phyloP scores from a whole-genome alignment of 441 rosid genomes.

The Codiaeum variegatum region DNA sequence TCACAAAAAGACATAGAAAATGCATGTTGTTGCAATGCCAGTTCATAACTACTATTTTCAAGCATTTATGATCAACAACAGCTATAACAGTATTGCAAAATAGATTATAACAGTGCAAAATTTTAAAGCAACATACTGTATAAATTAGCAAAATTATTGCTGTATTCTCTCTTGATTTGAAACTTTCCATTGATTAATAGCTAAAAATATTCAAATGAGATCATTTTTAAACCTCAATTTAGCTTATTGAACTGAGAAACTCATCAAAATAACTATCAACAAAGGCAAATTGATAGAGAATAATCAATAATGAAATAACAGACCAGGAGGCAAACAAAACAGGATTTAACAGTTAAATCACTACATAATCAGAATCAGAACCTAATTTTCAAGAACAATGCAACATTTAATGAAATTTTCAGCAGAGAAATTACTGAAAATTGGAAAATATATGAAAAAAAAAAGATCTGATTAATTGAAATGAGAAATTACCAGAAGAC shows the following conservation, averaged over 20 bases:
- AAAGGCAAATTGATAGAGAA: too few species aligned
- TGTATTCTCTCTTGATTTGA: too few species aligned
- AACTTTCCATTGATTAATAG: too few species aligned
- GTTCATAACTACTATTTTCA: not conserved
- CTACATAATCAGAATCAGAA: not conserved
- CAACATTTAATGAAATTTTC: not conserved
- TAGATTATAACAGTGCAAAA: not conserved
- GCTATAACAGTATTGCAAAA: not conserved
- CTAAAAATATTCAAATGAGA: too few species aligned
- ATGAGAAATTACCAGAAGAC: constrained; percentile 18
- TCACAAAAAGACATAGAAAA: not conserved
- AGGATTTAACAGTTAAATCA: too few species aligned
- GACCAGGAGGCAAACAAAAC: too few species aligned
- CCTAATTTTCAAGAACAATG: not conserved
- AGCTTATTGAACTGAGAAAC: too few species aligned
- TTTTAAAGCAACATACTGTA: not conserved
- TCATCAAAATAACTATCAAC: too few species aligned
- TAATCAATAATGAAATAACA: too few species aligned
- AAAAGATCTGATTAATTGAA: not conserved
- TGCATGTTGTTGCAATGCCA: not conserved
- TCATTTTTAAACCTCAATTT: too few species aligned
- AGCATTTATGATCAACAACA: not conserved
- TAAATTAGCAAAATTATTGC: not conserved
- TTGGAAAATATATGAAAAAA: not conserved
- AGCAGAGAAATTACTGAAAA: not conserved